phyloP scores from a whole-genome alignment of 257 asterid species.

The Jasminum sambac region DNA sequence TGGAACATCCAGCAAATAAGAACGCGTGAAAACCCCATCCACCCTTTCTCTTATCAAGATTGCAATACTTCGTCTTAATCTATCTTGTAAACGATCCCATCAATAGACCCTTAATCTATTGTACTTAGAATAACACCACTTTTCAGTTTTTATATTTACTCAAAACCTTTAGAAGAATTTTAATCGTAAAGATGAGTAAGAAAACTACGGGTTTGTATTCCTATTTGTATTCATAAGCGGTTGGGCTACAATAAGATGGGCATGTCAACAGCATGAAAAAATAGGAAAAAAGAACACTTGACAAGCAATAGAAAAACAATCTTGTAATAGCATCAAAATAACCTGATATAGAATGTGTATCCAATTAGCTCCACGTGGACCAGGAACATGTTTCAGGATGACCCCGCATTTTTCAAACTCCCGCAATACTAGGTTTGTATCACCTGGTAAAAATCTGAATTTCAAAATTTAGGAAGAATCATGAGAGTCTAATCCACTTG shows the following conservation, averaged over 20 bases:
- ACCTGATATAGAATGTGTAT: conserved; percentile 97
- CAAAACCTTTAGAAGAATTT: neutral
- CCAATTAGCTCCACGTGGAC: conserved; percentile 97
- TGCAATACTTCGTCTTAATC: too few relatives aligned
- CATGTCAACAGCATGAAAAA: neutral
- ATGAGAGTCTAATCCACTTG: conserved; percentile 10
- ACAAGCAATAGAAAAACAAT: neutral
- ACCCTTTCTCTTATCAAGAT: neutral
- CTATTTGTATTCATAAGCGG: too few relatives aligned
- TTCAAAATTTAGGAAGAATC: conserved; percentile 16
- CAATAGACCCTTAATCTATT: neutral
- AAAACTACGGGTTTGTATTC: neutral
- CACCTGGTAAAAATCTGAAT: conserved; percentile 83
- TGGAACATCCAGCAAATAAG: neutral
- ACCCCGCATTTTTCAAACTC: conserved; percentile 94
- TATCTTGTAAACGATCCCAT: too few relatives aligned
- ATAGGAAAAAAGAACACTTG: conserved; percentile 7
- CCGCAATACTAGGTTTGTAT: conserved; percentile 81
- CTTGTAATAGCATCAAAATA: conserved; percentile 17
- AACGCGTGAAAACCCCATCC: neutral
- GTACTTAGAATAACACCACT: neutral
- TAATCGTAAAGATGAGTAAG: neutral
- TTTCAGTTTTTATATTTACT: neutral
- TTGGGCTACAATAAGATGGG: neutral
- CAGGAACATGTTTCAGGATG: conserved; percentile 88